A percentile compares a stretch with the other conserved stretches of the same genome.
phyloP scores from a whole-genome alignment of 148 eudicot species.

The Diospyros lotus region DNA sequence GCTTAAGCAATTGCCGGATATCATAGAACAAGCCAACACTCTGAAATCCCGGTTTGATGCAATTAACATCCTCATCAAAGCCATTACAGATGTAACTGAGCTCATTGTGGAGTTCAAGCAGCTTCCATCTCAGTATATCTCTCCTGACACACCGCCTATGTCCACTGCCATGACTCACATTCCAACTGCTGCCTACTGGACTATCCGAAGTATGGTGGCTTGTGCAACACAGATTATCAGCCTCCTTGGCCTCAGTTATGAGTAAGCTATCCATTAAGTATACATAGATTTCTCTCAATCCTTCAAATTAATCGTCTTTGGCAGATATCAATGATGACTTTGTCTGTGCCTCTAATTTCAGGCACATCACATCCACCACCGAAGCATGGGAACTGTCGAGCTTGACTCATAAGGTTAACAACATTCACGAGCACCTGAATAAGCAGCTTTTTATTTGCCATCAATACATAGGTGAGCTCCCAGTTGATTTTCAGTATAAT shows the following conservation, averaged over 20 bases:
- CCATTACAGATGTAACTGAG: background rate
- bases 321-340: no score
- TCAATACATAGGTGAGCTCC: constrained; percentile 64
- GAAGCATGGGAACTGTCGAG: constrained; percentile 95
- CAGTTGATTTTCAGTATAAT: no score
- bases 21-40: background rate
- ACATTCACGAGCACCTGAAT: constrained; percentile 70
- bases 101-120: background rate
- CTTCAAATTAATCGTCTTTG: no score
- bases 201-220: no score
- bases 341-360: constrained; percentile 15
- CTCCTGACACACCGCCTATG: no score
- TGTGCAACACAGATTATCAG: no score
- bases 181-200: no score
- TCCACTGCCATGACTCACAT: no score
- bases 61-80: background rate
- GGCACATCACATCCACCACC: constrained; percentile 56
- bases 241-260: no score
- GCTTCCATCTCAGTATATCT: no score
- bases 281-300: no score
- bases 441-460: constrained; percentile 60
- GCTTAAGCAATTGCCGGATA: background rate
- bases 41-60: background rate
- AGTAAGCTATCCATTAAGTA: no score
- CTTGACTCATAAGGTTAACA: constrained; percentile 73